Evolutionary conservation across 176 grass and related monocot species (phyloP).

Genomic region (Rhipidocladum racemiflorum): DNA sequence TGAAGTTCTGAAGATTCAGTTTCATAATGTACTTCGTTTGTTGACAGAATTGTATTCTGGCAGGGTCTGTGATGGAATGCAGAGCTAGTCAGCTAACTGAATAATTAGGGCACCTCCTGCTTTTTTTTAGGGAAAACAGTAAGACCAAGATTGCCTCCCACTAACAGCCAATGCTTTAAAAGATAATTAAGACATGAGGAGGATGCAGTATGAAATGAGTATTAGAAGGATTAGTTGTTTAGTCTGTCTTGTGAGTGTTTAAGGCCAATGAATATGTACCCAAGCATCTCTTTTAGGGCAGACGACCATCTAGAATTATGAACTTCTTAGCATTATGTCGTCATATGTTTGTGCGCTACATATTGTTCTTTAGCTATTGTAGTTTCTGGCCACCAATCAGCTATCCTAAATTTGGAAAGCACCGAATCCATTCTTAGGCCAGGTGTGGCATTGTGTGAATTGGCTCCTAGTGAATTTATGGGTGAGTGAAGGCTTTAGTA

Average conservation of each 20-base stretch:
- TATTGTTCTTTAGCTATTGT: neutral
- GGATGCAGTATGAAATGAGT: neutral
- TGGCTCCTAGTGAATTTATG: neutral
- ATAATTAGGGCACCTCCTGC: neutral
- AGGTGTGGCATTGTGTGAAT: neutral
- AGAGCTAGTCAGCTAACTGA: constrained; percentile 8
- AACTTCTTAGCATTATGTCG: neutral
- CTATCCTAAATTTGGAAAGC: neutral
- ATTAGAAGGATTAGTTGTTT: neutral
- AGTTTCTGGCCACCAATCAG: neutral
- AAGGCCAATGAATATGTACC: neutral
- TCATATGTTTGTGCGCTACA: neutral
- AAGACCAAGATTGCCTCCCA: neutral
- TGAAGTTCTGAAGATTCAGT: neutral
- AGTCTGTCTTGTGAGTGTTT: neutral
- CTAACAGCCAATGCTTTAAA: neutral
- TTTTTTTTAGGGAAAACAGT: no score
- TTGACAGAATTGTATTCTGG: neutral
- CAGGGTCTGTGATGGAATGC: neutral
- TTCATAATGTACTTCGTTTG: neutral
- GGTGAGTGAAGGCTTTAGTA: neutral
- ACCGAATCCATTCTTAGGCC: neutral
- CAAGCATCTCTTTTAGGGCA: neutral
- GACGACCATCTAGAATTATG: neutral
- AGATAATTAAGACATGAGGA: neutral